These are phyloP conservation scores for Chlorociboria aeruginascens DNA, from an alignment of 495 filamentous ascomycete genomes.

Conservation along the genomic window DNA sequence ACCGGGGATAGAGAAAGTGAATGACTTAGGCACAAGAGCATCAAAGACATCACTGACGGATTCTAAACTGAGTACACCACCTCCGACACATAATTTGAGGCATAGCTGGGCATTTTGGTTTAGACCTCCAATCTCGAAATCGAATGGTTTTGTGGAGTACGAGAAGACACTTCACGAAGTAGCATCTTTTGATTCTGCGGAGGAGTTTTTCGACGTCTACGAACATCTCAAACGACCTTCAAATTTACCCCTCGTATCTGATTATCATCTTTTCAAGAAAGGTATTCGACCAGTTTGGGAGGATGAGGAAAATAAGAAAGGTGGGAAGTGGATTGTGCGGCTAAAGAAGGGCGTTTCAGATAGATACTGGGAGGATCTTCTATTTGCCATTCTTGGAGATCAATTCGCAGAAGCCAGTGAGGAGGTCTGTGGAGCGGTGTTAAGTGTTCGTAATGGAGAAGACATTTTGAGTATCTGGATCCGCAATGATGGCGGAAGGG, in stretches of 20 bases:
- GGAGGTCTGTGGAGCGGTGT: slow-evolving; percentile 86
- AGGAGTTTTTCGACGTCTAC: slow-evolving; percentile 92
- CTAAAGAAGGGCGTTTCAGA: slow-evolving; percentile 94
- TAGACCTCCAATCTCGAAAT: slow-evolving; percentile 82
- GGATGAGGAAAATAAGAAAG: slow-evolving; percentile 89
- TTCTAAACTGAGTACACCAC: slow-evolving; percentile 25
- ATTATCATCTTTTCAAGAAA: slow-evolving; percentile 97
- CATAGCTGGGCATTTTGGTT: slow-evolving; percentile 96
- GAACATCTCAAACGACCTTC: slow-evolving; percentile 84
- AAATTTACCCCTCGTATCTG: slow-evolving; percentile 77
- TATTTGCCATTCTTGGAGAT: slow-evolving; percentile 84
- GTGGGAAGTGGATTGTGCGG: slow-evolving; percentile 93
- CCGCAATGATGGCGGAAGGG: slow-evolving; percentile 77
- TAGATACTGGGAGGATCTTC: slow-evolving; percentile 94
- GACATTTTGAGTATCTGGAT: slow-evolving; percentile 98
- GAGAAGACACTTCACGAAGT: slow-evolving; percentile 90
- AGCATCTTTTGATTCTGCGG: slow-evolving; percentile 66
- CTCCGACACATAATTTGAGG: slow-evolving; percentile 52
- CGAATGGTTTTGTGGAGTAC: slow-evolving; percentile 81
- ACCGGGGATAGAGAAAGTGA: slow-evolving; percentile 42
- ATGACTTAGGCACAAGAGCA: slow-evolving; percentile 33
- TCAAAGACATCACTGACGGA: slow-evolving; percentile 28
- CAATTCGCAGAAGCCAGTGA: slow-evolving; percentile 91
- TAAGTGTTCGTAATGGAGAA: slow-evolving; percentile 90
- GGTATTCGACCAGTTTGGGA: slow-evolving; percentile 97